phyloP scores from a whole-genome alignment of 257 asterid genomes.

The Paulownia fortunei region DNA sequence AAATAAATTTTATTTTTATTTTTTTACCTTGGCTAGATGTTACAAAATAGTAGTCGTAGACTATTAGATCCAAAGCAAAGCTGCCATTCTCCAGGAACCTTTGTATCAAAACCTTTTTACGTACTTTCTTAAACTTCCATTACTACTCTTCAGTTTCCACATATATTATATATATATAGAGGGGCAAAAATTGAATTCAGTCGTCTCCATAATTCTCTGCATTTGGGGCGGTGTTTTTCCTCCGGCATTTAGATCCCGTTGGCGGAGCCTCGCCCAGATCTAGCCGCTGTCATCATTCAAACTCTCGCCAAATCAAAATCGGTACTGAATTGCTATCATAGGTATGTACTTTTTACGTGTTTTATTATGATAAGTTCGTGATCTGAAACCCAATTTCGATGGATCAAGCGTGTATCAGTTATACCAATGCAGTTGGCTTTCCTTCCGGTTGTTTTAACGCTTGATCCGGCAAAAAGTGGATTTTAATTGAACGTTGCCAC shows the following conservation, averaged over 20 bases:
- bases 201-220: background rate
- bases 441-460: background rate
- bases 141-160: background rate
- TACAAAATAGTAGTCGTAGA: background rate
- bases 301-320: background rate
- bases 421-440: conserved; percentile 1
- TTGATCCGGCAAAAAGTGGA: conserved; percentile 12
- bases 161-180: background rate
- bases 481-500: conserved; percentile 6
- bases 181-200: background rate
- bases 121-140: conserved; percentile 18
- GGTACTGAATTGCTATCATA: background rate
- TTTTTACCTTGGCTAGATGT: background rate
- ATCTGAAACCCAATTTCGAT: conserved; percentile 26
- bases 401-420: conserved; percentile 29
- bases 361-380: conserved; percentile 7
- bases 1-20: background rate
- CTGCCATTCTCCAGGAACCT: conserved; percentile 22
- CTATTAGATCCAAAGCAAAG: conserved; percentile 38
- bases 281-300: conserved; percentile 13
- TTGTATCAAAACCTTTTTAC: conserved; percentile 27
- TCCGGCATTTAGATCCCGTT: conserved; percentile 23
- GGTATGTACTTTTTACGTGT: conserved; percentile 26
- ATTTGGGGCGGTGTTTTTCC: background rate
- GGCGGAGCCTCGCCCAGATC: conserved; percentile 35